These are phyloP conservation scores for Pleurotus sapidus DNA, from an alignment of 768 basidiomycete species.

Conservation along the genomic window DNA sequence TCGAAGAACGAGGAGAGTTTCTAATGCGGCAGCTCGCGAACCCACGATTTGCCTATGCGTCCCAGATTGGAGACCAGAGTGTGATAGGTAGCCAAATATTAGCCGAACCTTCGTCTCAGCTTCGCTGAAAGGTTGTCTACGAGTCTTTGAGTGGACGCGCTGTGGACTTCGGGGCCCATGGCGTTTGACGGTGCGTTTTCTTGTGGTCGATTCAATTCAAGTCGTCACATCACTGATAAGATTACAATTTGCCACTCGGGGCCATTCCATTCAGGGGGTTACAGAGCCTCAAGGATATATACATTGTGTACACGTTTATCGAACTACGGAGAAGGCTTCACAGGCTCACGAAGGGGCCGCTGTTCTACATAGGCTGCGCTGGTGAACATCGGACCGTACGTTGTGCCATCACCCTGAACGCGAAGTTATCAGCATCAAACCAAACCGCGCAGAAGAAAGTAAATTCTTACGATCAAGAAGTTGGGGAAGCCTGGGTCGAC, in stretches of 20 bases:
- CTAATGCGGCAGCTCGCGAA: constrained; percentile 83
- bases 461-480: constrained; percentile 23
- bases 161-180: constrained; percentile 12
- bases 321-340: neutral
- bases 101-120: constrained; percentile 66
- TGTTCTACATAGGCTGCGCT: neutral
- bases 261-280: too few relatives aligned
- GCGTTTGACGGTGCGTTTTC: neutral
- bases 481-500: constrained; percentile 45
- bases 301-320: neutral
- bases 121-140: constrained; percentile 72
- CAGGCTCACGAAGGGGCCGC: neutral
- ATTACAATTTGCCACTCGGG: too few relatives aligned
- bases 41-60: constrained; percentile 81
- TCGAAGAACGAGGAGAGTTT: constrained; percentile 84
- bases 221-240: neutral
- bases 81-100: constrained; percentile 6
- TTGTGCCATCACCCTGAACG: neutral
- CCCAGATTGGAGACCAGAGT: constrained; percentile 11
- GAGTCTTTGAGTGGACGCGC: constrained; percentile 44
- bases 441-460: neutral
- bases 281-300: too few relatives aligned
- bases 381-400: neutral
- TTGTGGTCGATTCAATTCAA: neutral
- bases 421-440: neutral